Evolutionary conservation across 169 alveolate genomes (phyloP), one percentile per base, ranked within the genome.

Genomic region (Plasmodium inui): DNA sequence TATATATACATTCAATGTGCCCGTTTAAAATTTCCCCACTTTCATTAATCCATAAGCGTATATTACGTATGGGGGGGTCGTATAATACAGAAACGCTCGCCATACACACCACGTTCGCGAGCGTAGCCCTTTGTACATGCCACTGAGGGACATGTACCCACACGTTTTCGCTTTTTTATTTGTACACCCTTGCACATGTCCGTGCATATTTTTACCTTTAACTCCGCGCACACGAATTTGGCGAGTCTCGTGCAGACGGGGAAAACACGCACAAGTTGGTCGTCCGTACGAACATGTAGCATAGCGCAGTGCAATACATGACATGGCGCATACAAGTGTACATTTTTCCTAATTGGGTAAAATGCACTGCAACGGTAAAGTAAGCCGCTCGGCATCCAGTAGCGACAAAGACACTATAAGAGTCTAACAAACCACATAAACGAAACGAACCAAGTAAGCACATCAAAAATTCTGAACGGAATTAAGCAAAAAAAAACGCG

Each of bases 171-270:
- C 22, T 17, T 22, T n/a, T 1, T 9, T 41, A 72, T 73, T 22
- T 76, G 55, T 80, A 44, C 39, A 41, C 61, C 22, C 73, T 17
- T 44, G 73, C 39, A 53, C 70, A 37, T 83, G 37, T 74, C 28
- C 53, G 73, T 83, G 44, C 67, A 83, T 83, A 67, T 81, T 53
- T 26, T 28, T 53, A 81, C 67, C 70, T 81, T 67, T 67, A 67
- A 67, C 76, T 19, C 19, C 50, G 10, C 70, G 41, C 70, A 53
- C 78, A 53, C 89, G 34, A 26, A 17, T 53, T 81, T 26, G 57
- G 8, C 28, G 78, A 19, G 37, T 26, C 28, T 19, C 39, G 53
- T 50, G 39, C 32, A 53, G 44, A 81, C 53, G 70, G 39, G 39
- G 37, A 53, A 26, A 81, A 46, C 61, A 81, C 67, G 39, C 39